Conservation (phyloP, 129 eudicot genomes). For the Pulicaria dysenterica region DNA sequence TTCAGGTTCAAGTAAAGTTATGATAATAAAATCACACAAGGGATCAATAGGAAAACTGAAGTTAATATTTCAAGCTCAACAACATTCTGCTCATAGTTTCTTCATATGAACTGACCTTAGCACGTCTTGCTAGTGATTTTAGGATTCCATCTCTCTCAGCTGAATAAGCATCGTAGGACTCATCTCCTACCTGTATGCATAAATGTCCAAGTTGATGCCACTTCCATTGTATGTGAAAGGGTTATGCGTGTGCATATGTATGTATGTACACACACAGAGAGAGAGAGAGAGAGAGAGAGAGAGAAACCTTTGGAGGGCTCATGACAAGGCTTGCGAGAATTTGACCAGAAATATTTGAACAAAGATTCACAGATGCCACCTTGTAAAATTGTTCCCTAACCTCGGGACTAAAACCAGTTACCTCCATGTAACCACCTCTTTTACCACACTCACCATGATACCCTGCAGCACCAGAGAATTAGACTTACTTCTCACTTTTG, state of each 20-base stretch:
- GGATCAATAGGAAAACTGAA: not conserved
- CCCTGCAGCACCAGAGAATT: conserved; percentile 47
- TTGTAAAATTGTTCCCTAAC: conserved; percentile 88
- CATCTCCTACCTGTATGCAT: conserved; percentile 82
- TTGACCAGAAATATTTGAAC: conserved; percentile 93
- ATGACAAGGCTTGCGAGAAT: conserved; percentile 92
- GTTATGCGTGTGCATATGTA: not conserved
- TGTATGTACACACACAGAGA: conserved; percentile 4
- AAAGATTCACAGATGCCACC: conserved; percentile 84
- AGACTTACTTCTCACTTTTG: not conserved
- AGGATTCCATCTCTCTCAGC: conserved; percentile 83
- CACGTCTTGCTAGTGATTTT: conserved; percentile 85
- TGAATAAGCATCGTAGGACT: conserved; percentile 68
- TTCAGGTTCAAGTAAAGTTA: no score
- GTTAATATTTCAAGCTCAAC: not conserved
- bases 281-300: not conserved
- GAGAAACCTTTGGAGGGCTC: conserved; percentile 88
- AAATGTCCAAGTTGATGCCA: no score
- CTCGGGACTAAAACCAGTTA: conserved; percentile 85
- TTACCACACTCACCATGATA: conserved; percentile 98
- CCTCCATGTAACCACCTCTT: conserved; percentile 99
- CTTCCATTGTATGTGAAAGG: not conserved
- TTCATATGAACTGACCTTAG: conserved; percentile 61
- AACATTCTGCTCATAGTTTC: not conserved
- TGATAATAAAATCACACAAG: no score